These are phyloP conservation scores for Plasmodium coatneyi DNA, from an alignment of 169 alveolate species.

Conservation along the genomic window DNA sequence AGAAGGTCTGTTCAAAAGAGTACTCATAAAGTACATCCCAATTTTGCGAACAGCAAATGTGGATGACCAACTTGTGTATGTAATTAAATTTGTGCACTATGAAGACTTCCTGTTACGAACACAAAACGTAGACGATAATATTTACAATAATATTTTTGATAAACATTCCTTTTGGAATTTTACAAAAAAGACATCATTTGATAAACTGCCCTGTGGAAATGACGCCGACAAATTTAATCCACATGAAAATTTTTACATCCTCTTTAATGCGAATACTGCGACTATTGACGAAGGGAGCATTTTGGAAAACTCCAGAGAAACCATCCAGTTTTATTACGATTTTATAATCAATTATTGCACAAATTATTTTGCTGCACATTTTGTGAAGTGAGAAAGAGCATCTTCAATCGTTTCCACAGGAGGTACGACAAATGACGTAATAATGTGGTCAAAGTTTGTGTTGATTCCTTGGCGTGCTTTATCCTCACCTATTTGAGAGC, in stretches of 20 bases:
- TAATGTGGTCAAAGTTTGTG: not conserved
- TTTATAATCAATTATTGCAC: slow-evolving; percentile 19
- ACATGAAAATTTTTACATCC: slow-evolving; percentile 52
- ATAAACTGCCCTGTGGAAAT: not conserved
- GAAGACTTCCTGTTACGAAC: slow-evolving; percentile 30
- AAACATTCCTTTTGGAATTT: slow-evolving; percentile 1
- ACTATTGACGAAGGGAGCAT: slow-evolving; percentile 4
- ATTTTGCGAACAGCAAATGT: slow-evolving; percentile 33
- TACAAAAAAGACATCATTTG: slow-evolving; percentile 2
- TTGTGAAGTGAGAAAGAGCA: not conserved
- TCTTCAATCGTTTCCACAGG: not conserved
- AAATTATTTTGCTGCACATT: slow-evolving; percentile 14
- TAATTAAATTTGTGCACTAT: slow-evolving; percentile 57
- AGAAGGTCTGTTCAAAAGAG: slow-evolving; percentile 65
- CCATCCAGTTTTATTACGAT: slow-evolving; percentile 55
- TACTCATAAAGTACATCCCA: slow-evolving; percentile 50
- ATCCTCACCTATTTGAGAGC: not conserved
- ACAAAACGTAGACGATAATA: slow-evolving; percentile 24
- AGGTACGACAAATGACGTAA: not conserved
- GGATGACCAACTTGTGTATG: slow-evolving; percentile 38
- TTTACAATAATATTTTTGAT: slow-evolving; percentile 13
- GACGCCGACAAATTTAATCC: slow-evolving; percentile 20
- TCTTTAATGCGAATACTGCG: slow-evolving; percentile 30
- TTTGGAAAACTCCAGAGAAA: slow-evolving; percentile 26
- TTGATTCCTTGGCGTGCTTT: not conserved